A percentile compares a stretch with the other conserved stretches of the same genome.
phyloP scores from a whole-genome alignment of 208 protist species.

The Trypanosoma cruzi region DNA sequence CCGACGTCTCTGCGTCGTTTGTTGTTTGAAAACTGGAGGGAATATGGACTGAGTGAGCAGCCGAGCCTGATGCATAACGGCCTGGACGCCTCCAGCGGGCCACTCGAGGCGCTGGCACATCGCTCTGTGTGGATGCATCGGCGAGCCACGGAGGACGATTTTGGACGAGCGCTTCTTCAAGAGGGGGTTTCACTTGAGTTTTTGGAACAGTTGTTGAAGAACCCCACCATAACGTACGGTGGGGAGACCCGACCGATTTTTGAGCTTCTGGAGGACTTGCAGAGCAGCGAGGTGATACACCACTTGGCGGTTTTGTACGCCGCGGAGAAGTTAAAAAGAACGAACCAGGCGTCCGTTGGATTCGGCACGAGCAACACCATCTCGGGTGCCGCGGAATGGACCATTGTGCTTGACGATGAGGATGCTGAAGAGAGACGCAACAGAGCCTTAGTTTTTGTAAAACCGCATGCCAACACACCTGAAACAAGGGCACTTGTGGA shows the following conservation, averaged over 20 bases:
- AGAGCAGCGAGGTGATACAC: constrained; percentile 34
- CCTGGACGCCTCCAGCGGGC: constrained; percentile 50
- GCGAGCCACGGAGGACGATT: constrained; percentile 57
- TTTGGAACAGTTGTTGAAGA: constrained; percentile 45
- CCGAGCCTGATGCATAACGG: constrained; percentile 51
- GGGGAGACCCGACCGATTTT: constrained; percentile 40
- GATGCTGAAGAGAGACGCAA: constrained; percentile 35
- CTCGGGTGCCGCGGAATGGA: constrained; percentile 29
- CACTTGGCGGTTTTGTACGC: constrained; percentile 34
- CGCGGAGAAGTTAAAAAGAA: constrained; percentile 14
- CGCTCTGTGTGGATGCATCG: constrained; percentile 69
- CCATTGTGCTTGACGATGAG: constrained; percentile 36
- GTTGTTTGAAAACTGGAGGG: constrained; percentile 46
- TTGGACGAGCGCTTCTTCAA: constrained; percentile 47
- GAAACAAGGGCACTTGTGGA: constrained; percentile 33
- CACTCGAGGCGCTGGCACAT: constrained; percentile 74
- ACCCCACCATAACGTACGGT: constrained; percentile 30
- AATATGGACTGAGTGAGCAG: constrained; percentile 39
- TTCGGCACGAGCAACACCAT: background rate
- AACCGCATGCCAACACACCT: constrained; percentile 68
- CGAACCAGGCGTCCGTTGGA: background rate
- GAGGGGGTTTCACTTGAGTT: constrained; percentile 37
- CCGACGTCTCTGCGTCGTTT: constrained; percentile 41
- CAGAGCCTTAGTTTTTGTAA: constrained; percentile 66
- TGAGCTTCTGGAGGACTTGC: constrained; percentile 40